phyloP scores from a whole-genome alignment of 768 basidiomycete genomes.

The Rhodosporidiobolus odoratus region DNA sequence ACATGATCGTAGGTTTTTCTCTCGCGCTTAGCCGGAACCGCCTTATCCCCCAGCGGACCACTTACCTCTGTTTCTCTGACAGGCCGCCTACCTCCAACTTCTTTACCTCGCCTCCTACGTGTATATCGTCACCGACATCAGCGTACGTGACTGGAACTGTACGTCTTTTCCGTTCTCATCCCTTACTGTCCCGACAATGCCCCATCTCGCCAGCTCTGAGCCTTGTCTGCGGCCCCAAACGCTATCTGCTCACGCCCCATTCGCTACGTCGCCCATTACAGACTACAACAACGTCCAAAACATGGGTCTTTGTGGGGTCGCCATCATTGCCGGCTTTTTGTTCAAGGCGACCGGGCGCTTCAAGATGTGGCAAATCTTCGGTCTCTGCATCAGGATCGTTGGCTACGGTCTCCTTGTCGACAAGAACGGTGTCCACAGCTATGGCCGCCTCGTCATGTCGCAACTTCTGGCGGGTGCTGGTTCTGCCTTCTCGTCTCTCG shows the following conservation, averaged over 20 bases:
- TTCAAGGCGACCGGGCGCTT: slow-evolving; percentile 40
- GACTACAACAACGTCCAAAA: slow-evolving; percentile 34
- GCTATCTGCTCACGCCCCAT: too few species aligned
- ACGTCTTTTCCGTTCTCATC: too few species aligned
- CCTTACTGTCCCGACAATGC: too few species aligned
- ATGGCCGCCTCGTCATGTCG: slow-evolving; percentile 42
- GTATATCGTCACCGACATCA: neutral
- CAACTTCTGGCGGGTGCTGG: slow-evolving; percentile 39
- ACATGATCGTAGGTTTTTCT: neutral
- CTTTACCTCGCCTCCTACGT: neutral
- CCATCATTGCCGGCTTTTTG: neutral
- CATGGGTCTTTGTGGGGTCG: slow-evolving; percentile 13
- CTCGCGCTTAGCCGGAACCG: too few species aligned
- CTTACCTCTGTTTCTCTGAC: too few species aligned
- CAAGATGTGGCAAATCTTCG: slow-evolving; percentile 44
- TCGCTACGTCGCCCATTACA: neutral
- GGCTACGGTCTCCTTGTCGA: slow-evolving; percentile 37
- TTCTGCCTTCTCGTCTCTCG: slow-evolving; percentile 45
- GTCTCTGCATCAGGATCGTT: slow-evolving; percentile 41
- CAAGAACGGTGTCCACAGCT: slow-evolving; percentile 32
- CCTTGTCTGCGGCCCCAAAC: too few species aligned
- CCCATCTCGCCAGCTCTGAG: too few species aligned
- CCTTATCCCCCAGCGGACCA: too few species aligned
- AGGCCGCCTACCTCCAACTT: neutral
- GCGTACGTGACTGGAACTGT: neutral